phyloP scores from a whole-genome alignment of 495 filamentous ascomycete genomes.

The Durotheca rogersii region DNA sequence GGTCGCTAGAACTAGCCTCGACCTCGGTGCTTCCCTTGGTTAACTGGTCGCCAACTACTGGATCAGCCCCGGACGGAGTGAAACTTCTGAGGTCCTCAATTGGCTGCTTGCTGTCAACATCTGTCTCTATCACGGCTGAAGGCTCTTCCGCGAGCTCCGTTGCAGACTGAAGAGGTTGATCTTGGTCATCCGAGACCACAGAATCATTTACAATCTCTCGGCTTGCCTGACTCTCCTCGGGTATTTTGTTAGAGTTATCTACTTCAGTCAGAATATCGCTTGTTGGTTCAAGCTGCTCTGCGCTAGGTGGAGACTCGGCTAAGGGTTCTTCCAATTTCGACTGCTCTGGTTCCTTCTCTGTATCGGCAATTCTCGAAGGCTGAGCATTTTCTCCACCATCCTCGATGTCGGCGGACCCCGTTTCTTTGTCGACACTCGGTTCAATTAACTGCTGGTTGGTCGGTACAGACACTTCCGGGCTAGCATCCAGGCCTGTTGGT shows the following conservation, averaged over 20 bases:
- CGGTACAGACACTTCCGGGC: conserved; percentile 2
- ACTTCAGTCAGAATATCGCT: conserved; percentile 5
- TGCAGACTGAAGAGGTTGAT: conserved; percentile 3
- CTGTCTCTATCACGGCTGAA: conserved; percentile 5
- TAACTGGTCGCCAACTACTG: conserved; percentile 6
- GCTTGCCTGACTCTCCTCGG: conserved; percentile 19
- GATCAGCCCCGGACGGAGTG: conserved; percentile 2
- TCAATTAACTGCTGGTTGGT: conserved; percentile 3
- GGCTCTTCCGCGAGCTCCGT: conserved; percentile 13
- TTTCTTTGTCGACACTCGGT: conserved; percentile 3
- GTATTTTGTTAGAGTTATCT: conserved; percentile 19
- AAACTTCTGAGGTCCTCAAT: background rate
- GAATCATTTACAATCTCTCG: conserved; percentile 2
- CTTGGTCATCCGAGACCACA: conserved; percentile 3
- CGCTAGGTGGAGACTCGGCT: conserved; percentile 6
- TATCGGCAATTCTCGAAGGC: conserved; percentile 3
- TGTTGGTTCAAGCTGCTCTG: conserved; percentile 8
- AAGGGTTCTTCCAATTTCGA: conserved; percentile 11
- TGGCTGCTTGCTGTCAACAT: conserved; percentile 10
- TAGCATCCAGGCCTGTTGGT: conserved; percentile 1
- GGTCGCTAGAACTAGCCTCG: conserved; percentile 9
- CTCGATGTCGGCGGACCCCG: conserved; percentile 7
- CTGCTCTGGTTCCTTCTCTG: conserved; percentile 7
- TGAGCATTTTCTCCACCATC: conserved; percentile 36
- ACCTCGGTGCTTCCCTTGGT: conserved; percentile 14